Percentiles rank a stretch among this genome's conserved stretches.
These are phyloP conservation scores for Clitoria ternatea DNA, from an alignment of 306 rosid genomes.

Conservation along the genomic window DNA sequence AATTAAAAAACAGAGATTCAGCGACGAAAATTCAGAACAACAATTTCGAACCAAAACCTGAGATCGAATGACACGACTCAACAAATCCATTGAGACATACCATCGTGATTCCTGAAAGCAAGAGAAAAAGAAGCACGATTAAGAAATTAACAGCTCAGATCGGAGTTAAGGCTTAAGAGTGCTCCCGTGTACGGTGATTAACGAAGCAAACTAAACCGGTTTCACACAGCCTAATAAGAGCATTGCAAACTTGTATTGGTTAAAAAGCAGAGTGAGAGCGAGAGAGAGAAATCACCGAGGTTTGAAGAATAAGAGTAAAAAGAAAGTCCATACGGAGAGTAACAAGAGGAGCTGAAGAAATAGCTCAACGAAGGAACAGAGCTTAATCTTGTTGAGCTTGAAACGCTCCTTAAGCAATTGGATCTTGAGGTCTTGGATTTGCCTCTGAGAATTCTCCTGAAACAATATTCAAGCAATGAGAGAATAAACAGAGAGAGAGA, in stretches of 20 bases:
- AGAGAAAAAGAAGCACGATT: neutral
- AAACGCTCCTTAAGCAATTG: slow-evolving; percentile 40
- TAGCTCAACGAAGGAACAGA: slow-evolving; percentile 38
- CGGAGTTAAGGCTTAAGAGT: too few species aligned
- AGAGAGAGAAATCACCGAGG: neutral
- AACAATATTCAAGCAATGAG: slow-evolving; percentile 2
- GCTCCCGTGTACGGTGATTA: neutral
- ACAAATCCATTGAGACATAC: neutral
- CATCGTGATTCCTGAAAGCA: neutral
- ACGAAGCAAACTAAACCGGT: too few species aligned
- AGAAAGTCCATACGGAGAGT: slow-evolving; percentile 33
- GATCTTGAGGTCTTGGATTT: slow-evolving; percentile 45
- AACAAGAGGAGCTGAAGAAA: slow-evolving; percentile 39
- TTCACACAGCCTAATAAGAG: too few species aligned
- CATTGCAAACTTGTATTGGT: too few species aligned
- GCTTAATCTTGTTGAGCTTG: slow-evolving; percentile 47
- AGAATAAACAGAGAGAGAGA: neutral
- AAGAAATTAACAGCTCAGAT: neutral
- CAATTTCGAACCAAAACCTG: neutral
- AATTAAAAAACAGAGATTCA: too few species aligned
- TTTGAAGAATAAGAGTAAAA: slow-evolving; percentile 25
- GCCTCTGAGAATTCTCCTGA: slow-evolving; percentile 35
- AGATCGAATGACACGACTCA: neutral
- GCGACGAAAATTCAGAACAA: too few species aligned
- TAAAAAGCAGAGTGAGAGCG: neutral